Evolutionary conservation across 1,284 basidiomycete species (phyloP).

Genomic region (Rhodotorula glutinis): DNA sequence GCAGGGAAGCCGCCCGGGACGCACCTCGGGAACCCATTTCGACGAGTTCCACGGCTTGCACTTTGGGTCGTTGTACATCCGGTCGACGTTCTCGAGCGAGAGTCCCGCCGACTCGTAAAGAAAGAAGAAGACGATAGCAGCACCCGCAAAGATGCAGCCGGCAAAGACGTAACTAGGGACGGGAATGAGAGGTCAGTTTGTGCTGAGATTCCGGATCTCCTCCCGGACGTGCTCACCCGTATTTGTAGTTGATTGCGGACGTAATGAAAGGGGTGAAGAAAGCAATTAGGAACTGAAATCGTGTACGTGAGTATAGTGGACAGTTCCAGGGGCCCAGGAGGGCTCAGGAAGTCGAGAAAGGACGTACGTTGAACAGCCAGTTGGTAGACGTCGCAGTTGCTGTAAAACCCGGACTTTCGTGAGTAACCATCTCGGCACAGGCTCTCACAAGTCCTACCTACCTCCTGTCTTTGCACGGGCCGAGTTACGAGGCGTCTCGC

Average conservation of each 20-base stretch:
- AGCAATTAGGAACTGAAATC: constrained; percentile 1
- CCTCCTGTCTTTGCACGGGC: constrained; percentile 65
- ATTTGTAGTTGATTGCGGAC: constrained; percentile 48
- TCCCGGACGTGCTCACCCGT: neutral
- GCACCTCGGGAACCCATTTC: constrained; percentile 47
- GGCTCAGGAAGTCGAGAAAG: constrained; percentile 46
- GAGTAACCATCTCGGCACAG: too few relatives aligned
- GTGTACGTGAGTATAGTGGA: neutral
- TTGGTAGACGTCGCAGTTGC: constrained; percentile 66
- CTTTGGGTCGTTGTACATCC: constrained; percentile 69
- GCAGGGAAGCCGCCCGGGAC: neutral
- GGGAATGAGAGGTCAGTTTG: neutral
- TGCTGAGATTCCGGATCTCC: neutral
- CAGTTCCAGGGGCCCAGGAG: constrained; percentile 45
- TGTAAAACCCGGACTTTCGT: constrained; percentile 48
- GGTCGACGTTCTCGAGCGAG: constrained; percentile 63
- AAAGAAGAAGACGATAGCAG: constrained; percentile 68
- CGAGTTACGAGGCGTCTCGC: constrained; percentile 71
- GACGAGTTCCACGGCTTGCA: constrained; percentile 67
- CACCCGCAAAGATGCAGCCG: constrained; percentile 57
- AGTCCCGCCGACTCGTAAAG: constrained; percentile 68
- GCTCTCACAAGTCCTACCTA: neutral
- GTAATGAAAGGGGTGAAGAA: constrained; percentile 42
- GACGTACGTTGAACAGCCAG: constrained; percentile 51
- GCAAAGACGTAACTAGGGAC: constrained; percentile 65